A percentile compares a stretch with the other conserved stretches of the same genome.
These are phyloP conservation scores for Acacia melanoxylon DNA, from an alignment of 306 rosid species.

Conservation along the genomic window DNA sequence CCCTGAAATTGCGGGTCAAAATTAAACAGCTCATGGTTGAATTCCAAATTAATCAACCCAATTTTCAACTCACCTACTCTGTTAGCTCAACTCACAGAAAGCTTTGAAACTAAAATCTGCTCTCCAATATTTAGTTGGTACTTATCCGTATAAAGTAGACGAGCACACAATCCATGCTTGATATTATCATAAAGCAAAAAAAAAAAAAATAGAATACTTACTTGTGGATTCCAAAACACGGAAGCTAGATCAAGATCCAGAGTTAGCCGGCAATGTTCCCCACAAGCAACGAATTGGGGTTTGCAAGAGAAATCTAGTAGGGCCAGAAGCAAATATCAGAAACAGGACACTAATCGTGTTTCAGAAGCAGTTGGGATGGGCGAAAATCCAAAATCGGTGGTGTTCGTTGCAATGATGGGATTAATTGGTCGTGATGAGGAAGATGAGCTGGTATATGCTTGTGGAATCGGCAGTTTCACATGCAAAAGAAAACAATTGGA, in stretches of 20 bases:
- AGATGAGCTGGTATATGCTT: constrained; percentile 65
- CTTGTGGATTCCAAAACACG: constrained; percentile 40
- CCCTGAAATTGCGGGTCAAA: constrained; percentile 38
- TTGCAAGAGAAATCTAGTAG: constrained; percentile 26
- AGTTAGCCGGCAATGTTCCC: constrained; percentile 6
- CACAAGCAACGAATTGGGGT: constrained; percentile 27
- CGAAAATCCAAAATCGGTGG: constrained; percentile 36
- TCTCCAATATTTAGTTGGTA: constrained; percentile 12
- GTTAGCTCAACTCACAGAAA: constrained; percentile 30
- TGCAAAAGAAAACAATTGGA: constrained; percentile 50
- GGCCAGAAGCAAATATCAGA: constrained; percentile 11
- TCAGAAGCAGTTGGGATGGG: constrained; percentile 34
- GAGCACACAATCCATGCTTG: background rate
- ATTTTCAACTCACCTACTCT: constrained; percentile 31
- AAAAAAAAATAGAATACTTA: too few species aligned
- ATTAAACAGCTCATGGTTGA: constrained; percentile 49
- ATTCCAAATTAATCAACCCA: constrained; percentile 21
- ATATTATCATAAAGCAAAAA: background rate
- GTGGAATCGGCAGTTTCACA: constrained; percentile 64
- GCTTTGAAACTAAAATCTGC: constrained; percentile 22
- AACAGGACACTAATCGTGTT: constrained; percentile 28
- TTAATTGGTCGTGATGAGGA: constrained; percentile 47
- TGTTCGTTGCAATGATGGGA: constrained; percentile 46
- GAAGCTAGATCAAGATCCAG: constrained; percentile 36
- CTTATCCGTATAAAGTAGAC: constrained; percentile 4